Base-by-base conservation (phyloP, 345 rosid species). In the Leavenworthia alabamica region DNA sequence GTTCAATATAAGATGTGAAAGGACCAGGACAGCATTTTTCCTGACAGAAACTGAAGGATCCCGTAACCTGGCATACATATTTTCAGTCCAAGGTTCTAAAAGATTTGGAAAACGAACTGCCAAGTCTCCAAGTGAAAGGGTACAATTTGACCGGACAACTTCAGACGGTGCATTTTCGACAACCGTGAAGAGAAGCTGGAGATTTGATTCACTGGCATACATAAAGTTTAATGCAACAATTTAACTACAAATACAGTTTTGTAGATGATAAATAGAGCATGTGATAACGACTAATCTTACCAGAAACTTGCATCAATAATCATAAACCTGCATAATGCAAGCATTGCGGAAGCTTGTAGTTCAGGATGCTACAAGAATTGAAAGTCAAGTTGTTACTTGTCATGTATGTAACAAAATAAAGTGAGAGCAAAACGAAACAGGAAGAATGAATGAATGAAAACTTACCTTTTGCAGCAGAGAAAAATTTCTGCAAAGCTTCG, bases 51-150 rank as follows among this genome's bases (percentile, higher is more conserved):
- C 77, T 27, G 96, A 84, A 74, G 83, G 62, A 76, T 89, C 97
- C 51, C 77, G 77, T 51, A 89, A 67, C 61, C 97, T 79, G 2
- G 86, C 84, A 78, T 93, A 93, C 96, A 89, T 79, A 56, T 89
- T 80, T 64, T 93, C 96, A 29, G 99, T 93, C 97, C 99, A 93
- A 41, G 99, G 97, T 65, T 93, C 99, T 53, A 93, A 64, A 42
- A 89, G 70, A 75, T 93, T 93, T 68, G 97, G 97, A 79, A 89
- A 89, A 55, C 97, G 92, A 78, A 87, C 97, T 17, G 94, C 99
- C 80, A 93, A 75, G 75, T 93, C 97, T 52, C 97, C 97, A 41
- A 93, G 99, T 58, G 97, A 83, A 74, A 93, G 80, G 33, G 94
- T 87, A 79, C 97, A 89, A 57, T 89, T 93, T 52, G 96, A 89